These are phyloP conservation scores for Cryoendolithus antarcticus DNA, from an alignment of 2,329 filamentous ascomycete species.

Conservation along the genomic window DNA sequence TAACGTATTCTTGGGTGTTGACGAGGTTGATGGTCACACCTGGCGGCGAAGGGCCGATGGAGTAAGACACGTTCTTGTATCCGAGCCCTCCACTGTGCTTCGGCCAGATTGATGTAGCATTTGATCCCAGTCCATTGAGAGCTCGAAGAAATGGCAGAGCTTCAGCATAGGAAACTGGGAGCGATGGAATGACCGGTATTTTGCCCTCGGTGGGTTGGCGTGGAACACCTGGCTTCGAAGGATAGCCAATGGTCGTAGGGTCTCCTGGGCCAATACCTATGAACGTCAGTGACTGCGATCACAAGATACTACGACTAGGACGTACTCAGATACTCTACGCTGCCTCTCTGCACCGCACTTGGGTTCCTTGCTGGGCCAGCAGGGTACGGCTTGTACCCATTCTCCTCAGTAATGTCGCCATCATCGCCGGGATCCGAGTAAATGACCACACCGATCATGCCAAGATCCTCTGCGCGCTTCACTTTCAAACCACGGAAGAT, in stretches of 20 bases:
- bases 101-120: constrained; percentile 63
- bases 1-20: constrained; percentile 39
- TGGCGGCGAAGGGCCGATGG: constrained; percentile 70
- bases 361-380: constrained; percentile 78
- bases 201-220: constrained; percentile 56
- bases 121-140: constrained; percentile 77
- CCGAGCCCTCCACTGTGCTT: constrained; percentile 51
- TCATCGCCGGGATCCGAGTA: constrained; percentile 88
- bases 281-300: no score
- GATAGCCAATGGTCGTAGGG: constrained; percentile 90
- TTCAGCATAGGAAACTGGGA: constrained; percentile 81
- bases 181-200: constrained; percentile 75
- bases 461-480: constrained; percentile 84
- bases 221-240: constrained; percentile 78
- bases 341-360: constrained; percentile 81
- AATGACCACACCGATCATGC: constrained; percentile 70
- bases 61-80: constrained; percentile 75
- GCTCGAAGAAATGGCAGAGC: constrained; percentile 79
- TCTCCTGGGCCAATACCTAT: constrained; percentile 51
- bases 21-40: constrained; percentile 42
- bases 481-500: constrained; percentile 87
- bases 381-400: constrained; percentile 70
- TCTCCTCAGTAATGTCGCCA: constrained; percentile 64
- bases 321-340: constrained; percentile 49
- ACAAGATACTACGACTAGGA: no score